Percentiles rank a stretch among this genome's conserved stretches.
These are phyloP conservation scores for Eucalyptus sideroxylon DNA, from an alignment of 345 rosid species.

Conservation along the genomic window DNA sequence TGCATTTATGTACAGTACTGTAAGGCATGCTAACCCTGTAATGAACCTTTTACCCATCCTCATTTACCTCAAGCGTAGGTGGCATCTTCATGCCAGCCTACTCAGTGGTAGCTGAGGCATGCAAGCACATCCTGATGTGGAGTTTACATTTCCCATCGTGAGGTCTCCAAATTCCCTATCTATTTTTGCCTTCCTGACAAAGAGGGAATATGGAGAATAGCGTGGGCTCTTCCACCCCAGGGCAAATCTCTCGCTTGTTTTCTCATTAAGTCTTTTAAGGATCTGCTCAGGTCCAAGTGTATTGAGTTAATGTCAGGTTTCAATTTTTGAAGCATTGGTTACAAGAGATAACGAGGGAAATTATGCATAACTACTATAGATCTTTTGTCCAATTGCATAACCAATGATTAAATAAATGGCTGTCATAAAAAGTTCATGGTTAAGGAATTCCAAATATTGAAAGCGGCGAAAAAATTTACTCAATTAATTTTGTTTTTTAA, in stretches of 20 bases:
- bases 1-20: fast-evolving
- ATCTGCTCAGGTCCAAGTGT: fast-evolving
- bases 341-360: not conserved
- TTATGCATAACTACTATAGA: not conserved
- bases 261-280: no score
- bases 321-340: not conserved
- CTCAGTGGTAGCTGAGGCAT: fast-evolving
- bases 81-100: no score
- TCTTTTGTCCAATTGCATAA: not conserved
- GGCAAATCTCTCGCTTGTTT: fast-evolving
- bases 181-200: fast-evolving
- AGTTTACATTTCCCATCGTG: fast-evolving
- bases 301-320: not conserved
- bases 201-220: fast-evolving
- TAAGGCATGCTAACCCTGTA: fast-evolving
- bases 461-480: not conserved
- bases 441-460: not conserved
- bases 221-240: fast-evolving
- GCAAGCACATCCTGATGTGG: fast-evolving
- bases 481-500: fast-evolving
- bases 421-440: not conserved
- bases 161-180: fast-evolving
- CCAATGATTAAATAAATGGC: not conserved
- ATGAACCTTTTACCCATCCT: fast-evolving
- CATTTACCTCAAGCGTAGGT: fast-evolving